Evolutionary conservation across 768 basidiomycete species (phyloP).

Genomic region (Crepidotus variabilis): DNA sequence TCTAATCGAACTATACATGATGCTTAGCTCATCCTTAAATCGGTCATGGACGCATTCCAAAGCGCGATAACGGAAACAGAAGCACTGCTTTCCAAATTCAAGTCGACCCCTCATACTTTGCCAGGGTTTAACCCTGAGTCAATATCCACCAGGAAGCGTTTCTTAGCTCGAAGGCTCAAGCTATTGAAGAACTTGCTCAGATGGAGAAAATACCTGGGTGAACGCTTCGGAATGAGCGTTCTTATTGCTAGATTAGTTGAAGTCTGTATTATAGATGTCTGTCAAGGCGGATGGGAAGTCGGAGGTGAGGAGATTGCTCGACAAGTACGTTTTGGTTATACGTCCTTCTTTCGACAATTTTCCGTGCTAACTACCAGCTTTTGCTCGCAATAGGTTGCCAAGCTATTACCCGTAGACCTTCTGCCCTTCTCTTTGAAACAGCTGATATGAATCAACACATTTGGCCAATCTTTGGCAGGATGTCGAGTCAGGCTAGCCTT

Average conservation of each 20-base stretch:
- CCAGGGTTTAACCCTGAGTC: constrained; percentile 73
- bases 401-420: constrained; percentile 32
- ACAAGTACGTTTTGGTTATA: constrained; percentile 42
- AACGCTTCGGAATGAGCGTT: constrained; percentile 50
- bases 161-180: constrained; percentile 64
- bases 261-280: constrained; percentile 57
- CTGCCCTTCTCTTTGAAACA: constrained; percentile 19
- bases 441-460: constrained; percentile 2
- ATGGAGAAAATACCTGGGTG: constrained; percentile 74
- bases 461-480: no score
- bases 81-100: constrained; percentile 46
- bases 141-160: constrained; percentile 66
- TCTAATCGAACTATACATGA: constrained; percentile 1
- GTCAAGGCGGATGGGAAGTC: constrained; percentile 81
- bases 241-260: constrained; percentile 56
- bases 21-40: constrained; percentile 53
- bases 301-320: constrained; percentile 67
- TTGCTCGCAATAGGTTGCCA: constrained; percentile 25
- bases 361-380: constrained; percentile 14
- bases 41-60: constrained; percentile 50
- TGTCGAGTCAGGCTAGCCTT: no score
- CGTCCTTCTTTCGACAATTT: constrained; percentile 6
- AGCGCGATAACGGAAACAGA: constrained; percentile 50
- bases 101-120: constrained; percentile 24
- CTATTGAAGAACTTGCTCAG: constrained; percentile 67